Percentiles rank a stretch among this genome's conserved stretches.
Conservation (phyloP, 768 basidiomycete species). For the Agaricus blazei region DNA sequence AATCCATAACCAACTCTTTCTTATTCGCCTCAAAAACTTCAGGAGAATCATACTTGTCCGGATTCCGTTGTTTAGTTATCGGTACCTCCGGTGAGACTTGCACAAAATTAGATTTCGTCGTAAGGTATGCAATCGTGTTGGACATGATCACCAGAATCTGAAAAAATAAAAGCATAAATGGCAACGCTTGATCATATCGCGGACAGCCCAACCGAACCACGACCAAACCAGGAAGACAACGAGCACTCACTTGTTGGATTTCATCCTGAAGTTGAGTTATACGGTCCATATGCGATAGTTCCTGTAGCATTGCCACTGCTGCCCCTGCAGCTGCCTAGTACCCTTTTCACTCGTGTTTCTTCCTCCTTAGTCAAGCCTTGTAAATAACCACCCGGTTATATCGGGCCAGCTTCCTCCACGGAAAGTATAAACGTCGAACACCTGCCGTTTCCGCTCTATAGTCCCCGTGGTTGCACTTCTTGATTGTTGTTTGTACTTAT, state of each 20-base stretch:
- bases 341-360: not conserved
- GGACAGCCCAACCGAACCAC: no score
- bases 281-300: constrained; percentile 92
- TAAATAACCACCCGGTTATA: not conserved
- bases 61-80: constrained; percentile 73
- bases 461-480: no score
- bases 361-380: not conserved
- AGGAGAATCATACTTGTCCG: constrained; percentile 65
- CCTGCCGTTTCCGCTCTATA: not conserved
- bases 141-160: constrained; percentile 89
- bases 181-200: not conserved
- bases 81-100: constrained; percentile 78
- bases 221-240: no score
- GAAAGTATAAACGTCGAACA: not conserved
- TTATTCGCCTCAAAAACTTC: constrained; percentile 82
- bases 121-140: constrained; percentile 75
- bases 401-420: not conserved
- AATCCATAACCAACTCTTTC: constrained; percentile 77
- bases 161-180: not conserved
- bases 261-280: constrained; percentile 94
- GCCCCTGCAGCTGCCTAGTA: constrained; percentile 18
- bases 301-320: constrained; percentile 79
- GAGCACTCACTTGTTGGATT: constrained; percentile 67
- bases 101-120: constrained; percentile 66
- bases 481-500: not conserved